Percentiles rank a stretch among this genome's conserved stretches.
Evolutionary conservation across 805 yeast genomes (phyloP).

Genomic region (Sugiyamaella marilandica): DNA sequence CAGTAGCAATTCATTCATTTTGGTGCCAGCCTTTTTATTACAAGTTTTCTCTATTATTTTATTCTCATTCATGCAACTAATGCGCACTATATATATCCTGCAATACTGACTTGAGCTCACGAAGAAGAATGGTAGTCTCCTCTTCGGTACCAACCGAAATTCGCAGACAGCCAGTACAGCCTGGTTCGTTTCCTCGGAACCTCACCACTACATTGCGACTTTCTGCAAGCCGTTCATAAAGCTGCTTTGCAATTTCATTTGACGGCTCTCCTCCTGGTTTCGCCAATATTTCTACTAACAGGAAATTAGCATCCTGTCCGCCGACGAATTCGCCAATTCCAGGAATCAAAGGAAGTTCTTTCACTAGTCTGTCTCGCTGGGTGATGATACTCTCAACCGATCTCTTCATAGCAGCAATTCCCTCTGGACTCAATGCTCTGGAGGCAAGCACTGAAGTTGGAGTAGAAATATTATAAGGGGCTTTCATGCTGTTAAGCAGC

Average conservation of each 20-base stretch:
- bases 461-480: slow-evolving; percentile 90
- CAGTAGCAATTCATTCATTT: too few relatives aligned
- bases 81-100: slow-evolving; percentile 4
- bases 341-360: slow-evolving; percentile 49
- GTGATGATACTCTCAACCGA: slow-evolving; percentile 46
- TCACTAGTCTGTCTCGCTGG: slow-evolving; percentile 54
- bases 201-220: slow-evolving; percentile 77
- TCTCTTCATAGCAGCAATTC: slow-evolving; percentile 54
- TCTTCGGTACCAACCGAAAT: slow-evolving; percentile 78
- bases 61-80: background rate
- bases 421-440: slow-evolving; percentile 60
- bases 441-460: slow-evolving; percentile 70
- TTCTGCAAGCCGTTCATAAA: slow-evolving; percentile 69
- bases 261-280: slow-evolving; percentile 55
- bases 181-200: slow-evolving; percentile 84
- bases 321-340: slow-evolving; percentile 76
- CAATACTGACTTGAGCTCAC: slow-evolving; percentile 38
- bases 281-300: slow-evolving; percentile 67
- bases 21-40: too few relatives aligned
- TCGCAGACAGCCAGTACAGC: slow-evolving; percentile 84
- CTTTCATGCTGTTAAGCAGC: slow-evolving; percentile 83
- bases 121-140: slow-evolving; percentile 60
- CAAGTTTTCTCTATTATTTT: too few relatives aligned
- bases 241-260: slow-evolving; percentile 56
- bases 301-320: slow-evolving; percentile 80